Evolutionary conservation across 192 early-diverging fungal genomes (phyloP), one percentile per base, ranked within the genome.

Genomic region (Mortierella alpina): DNA sequence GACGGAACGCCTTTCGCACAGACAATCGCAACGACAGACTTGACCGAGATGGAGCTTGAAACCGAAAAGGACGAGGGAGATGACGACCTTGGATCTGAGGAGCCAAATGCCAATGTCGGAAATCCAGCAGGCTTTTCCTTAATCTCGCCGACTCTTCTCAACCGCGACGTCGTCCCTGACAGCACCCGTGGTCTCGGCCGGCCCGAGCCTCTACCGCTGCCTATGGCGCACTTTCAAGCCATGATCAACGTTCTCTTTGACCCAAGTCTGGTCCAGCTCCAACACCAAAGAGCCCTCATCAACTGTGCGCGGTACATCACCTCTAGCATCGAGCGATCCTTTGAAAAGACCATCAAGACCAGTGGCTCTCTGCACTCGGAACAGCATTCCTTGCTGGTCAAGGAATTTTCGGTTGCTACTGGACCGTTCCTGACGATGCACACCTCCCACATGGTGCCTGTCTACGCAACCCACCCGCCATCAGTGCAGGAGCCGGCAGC

Each of bases 221-320:
- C 62, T 6, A 58, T 59, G 41, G 31, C 49, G 9, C 53, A 49
- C 4, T 59, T 73, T 23, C 55, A 51, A 40, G 40, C 63, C 14
- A 53, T 73, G 18, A 56, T 65, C 2, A 47, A 73, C 18, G 2
- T 73, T 41, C 41, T 73, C 4, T 73, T 73, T 66, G 71, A 73
- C 31, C 63, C 71, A 5, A 47, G 57, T 18, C 47, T 73, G n/a
- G 71, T 73, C 20, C 18, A 50, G 4, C 71, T 66, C 8, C 18
- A 31, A 15, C 41, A 73, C 9, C 61, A 63, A 12, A 62, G 71
- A 4, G 71, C 71, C 6, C 45, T 66, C n/a, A 63, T 73, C 49
- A 73, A 73, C 22, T 73, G 71, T 59, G 71, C 71, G 3, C 71
- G 71, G 1, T 73, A 73, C 52, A 44, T 73, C 45, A 63, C 71